Conservation (phyloP, 179 eudicot species). For the Spinacia oleracea region DNA sequence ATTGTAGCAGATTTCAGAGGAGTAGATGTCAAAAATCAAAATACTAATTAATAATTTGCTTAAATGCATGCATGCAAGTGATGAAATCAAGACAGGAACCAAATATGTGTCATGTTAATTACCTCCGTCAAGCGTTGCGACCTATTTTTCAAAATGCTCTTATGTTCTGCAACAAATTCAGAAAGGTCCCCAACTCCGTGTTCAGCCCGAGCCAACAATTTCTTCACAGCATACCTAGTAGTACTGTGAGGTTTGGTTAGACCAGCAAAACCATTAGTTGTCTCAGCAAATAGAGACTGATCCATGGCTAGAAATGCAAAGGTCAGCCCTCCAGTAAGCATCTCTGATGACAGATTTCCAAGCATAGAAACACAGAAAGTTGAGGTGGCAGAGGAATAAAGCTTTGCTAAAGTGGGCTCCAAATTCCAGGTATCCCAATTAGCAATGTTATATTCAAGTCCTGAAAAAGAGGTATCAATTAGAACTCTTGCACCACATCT, state of each 20-base stretch:
- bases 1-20: neutral
- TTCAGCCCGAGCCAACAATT: slow-evolving; percentile 67
- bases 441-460: slow-evolving; percentile 57
- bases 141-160: slow-evolving; percentile 52
- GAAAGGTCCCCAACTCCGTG: slow-evolving; percentile 48
- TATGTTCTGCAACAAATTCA: slow-evolving; percentile 50
- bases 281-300: slow-evolving; percentile 60
- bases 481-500: slow-evolving; percentile 82
- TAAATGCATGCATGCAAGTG: slow-evolving; percentile 5
- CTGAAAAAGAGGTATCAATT: slow-evolving; percentile 88
- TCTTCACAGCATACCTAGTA: slow-evolving; percentile 74
- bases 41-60: neutral
- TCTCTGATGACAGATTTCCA: slow-evolving; percentile 73
- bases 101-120: slow-evolving; percentile 10
- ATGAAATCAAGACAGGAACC: slow-evolving; percentile 1
- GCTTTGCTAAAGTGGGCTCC: slow-evolving; percentile 50
- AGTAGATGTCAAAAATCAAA: neutral
- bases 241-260: slow-evolving; percentile 85
- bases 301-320: slow-evolving; percentile 74
- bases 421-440: slow-evolving; percentile 66
- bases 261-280: slow-evolving; percentile 66
- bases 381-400: slow-evolving; percentile 43
- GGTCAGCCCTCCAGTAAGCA: slow-evolving; percentile 87
- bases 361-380: slow-evolving; percentile 73
- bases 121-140: slow-evolving; percentile 74